Evolutionary conservation across 495 filamentous ascomycete genomes (phyloP).

Genomic region (Evansstolkia leycettana): DNA sequence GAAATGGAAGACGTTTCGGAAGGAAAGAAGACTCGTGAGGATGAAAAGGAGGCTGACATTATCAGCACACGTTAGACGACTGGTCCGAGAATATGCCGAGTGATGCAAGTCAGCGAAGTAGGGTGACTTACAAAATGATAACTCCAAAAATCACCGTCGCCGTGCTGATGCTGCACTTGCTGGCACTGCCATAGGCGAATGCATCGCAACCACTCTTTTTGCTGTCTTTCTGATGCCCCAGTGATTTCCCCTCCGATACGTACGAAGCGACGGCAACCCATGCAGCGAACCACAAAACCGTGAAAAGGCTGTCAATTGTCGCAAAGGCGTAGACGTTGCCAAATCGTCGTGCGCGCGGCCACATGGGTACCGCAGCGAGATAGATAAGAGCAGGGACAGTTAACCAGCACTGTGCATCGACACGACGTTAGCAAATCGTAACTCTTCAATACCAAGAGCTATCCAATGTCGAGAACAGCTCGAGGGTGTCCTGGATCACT

Average conservation of each 20-base stretch:
- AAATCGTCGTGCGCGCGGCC: constrained; percentile 64
- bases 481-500: constrained; percentile 19
- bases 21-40: constrained; percentile 58
- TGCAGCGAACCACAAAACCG: constrained; percentile 73
- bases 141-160: constrained; percentile 68
- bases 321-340: constrained; percentile 77
- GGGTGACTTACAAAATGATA: constrained; percentile 58
- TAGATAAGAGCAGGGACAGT: constrained; percentile 75
- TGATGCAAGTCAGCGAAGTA: constrained; percentile 1
- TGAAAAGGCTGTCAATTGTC: constrained; percentile 57
- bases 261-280: constrained; percentile 69
- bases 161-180: constrained; percentile 61
- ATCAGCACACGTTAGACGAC: constrained; percentile 6
- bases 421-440: background rate
- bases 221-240: constrained; percentile 15
- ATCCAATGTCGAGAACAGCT: too few species aligned
- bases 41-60: constrained; percentile 58
- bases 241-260: constrained; percentile 37
- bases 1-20: constrained; percentile 70
- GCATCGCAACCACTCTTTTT: constrained; percentile 30
- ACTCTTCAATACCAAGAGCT: too few species aligned
- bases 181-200: constrained; percentile 40
- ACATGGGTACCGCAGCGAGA: constrained; percentile 70
- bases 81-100: too few species aligned
- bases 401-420: constrained; percentile 59